Percentiles rank a stretch among this genome's conserved stretches.
phyloP scores from a whole-genome alignment of 2,329 filamentous ascomycete genomes.

The Colletotrichum eremochloae region DNA sequence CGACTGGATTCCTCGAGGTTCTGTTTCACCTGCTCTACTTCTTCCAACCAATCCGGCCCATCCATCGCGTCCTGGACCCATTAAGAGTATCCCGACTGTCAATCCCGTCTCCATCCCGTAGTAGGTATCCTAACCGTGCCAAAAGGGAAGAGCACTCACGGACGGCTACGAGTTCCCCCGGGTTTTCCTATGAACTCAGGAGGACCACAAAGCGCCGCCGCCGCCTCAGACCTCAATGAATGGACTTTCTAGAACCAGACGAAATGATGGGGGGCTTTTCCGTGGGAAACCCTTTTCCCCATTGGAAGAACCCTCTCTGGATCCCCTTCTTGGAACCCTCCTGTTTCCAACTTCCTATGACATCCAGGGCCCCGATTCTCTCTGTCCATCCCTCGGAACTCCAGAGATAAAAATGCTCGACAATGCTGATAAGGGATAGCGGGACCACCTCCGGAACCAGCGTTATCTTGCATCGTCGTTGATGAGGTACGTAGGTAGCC shows the following conservation, averaged over 20 bases:
- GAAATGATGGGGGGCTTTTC: neutral
- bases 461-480: constrained; percentile 22
- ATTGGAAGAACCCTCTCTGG: neutral
- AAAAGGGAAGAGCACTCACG: constrained; percentile 4
- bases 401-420: constrained; percentile 28
- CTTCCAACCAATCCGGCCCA: neutral
- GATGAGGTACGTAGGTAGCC: constrained; percentile 4
- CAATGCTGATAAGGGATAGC: neutral
- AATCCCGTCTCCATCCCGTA: constrained; percentile 23
- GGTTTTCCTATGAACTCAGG: constrained; percentile 2
- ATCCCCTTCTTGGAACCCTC: neutral
- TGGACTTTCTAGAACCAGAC: constrained; percentile 23
- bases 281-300: constrained; percentile 1
- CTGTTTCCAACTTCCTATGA: neutral
- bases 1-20: constrained; percentile 40
- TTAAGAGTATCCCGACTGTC: constrained; percentile 20
- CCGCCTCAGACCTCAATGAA: neutral
- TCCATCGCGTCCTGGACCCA: constrained; percentile 24
- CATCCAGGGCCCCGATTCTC: constrained; percentile 1
- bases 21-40: constrained; percentile 42
- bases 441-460: neutral
- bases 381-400: neutral
- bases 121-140: neutral
- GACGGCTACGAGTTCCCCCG: constrained; percentile 12
- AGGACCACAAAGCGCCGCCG: constrained; percentile 16